Base-by-base conservation (phyloP, 768 basidiomycete species). In the Hypholoma fasciculare region DNA sequence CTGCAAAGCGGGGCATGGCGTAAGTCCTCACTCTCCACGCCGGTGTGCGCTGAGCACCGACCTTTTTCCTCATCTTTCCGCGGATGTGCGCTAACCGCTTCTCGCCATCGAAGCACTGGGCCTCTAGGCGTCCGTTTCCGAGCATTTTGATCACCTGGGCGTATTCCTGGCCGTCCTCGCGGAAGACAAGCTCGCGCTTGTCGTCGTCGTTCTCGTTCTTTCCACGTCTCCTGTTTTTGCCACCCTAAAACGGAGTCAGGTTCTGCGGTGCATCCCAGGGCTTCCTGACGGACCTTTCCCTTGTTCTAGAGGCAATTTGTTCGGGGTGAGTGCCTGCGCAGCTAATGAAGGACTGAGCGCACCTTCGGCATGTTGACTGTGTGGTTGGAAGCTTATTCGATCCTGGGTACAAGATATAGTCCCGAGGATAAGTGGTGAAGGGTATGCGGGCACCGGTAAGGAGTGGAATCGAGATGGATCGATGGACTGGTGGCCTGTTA, bases 31-130 rank as follows among this genome's bases (percentile, higher is more conserved):
- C n/a, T 17, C 34, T 11, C 37, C 13, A 52, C 43, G 37, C 40
- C 7, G 57, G 27, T 40, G 19, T 19, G 27, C 11, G 34, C 37
- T 42, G 23, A 42, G 44, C 6, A 73, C 85, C 60, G 64, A 90
- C 96, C 90, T 99, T 99, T 78, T 98, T 99, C 66, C 97, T 79
- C 96, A 99, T 96, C 79, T 98, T 98, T 39, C 97, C 97, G 76
- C 97, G 84, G 67, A 99, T 98, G 72, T 99, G 97, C 8, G 94
- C 96, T 72, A 98, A 79, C 69, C 97, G 82, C 76, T 97, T 98
- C 82, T 96, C 95, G 27, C 97, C 96, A 72, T 99, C 97, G 70
- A 98, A 98, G 78, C 96, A 98, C 68, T 89, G 85, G 2, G 96
- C 96, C 78, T 98, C 96, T 57, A 99, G 76, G 42, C 96, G 89